A percentile compares a stretch with the other conserved stretches of the same genome.
phyloP scores from a whole-genome alignment of 2,329 filamentous ascomycete genomes.

The Fusarium fracticaudum region DNA sequence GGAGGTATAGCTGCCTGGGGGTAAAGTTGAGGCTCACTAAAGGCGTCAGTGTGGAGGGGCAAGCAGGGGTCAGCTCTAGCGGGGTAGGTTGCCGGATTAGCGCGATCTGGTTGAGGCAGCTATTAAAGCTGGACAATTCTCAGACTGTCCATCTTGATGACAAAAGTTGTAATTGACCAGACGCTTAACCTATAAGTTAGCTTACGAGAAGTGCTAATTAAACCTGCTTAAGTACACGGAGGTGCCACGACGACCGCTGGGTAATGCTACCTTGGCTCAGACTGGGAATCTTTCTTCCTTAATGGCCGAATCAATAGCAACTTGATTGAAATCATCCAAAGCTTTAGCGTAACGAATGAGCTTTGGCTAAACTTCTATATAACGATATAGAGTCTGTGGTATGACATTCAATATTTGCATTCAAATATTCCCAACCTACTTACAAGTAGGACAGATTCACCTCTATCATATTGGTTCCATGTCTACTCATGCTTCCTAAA shows the following conservation, averaged over 20 bases:
- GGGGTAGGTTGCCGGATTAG: conserved; percentile 35
- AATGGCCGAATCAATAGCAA: background rate
- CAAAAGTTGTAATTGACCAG: background rate
- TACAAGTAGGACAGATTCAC: background rate
- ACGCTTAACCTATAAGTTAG: background rate
- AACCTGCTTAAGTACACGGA: background rate
- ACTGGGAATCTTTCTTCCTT: background rate
- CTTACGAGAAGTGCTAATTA: background rate
- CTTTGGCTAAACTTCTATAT: background rate
- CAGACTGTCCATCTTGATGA: background rate
- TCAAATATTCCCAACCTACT: background rate
- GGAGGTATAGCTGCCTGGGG: conserved; percentile 30
- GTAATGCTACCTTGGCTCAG: background rate
- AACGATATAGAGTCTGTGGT: background rate
- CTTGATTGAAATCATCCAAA: background rate
- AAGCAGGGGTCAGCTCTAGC: conserved; percentile 37
- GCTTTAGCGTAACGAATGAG: background rate
- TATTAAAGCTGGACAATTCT: background rate
- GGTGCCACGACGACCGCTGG: background rate
- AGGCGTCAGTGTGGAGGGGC: conserved; percentile 35
- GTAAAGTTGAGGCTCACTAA: conserved; percentile 27
- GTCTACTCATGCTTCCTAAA: conserved; percentile 23
- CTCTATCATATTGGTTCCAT: conserved; percentile 21
- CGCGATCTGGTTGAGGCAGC: conserved; percentile 6
- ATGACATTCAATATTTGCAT: background rate